Evolutionary conservation across 2,329 filamentous ascomycete species (phyloP).

Genomic region (Exophiala xenobiotica): DNA sequence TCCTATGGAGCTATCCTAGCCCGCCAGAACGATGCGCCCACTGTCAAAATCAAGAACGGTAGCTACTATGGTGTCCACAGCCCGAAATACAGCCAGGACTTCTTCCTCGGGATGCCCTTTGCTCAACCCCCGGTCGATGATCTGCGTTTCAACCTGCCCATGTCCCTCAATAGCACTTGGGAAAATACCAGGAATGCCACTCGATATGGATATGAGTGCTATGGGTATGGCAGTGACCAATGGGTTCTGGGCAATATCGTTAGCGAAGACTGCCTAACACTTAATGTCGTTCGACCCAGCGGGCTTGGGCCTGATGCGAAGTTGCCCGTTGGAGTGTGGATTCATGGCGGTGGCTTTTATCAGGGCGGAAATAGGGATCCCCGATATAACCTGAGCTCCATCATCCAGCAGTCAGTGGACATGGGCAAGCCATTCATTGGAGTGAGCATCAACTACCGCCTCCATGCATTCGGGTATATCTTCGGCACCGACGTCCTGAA

Average conservation of each 20-base stretch:
- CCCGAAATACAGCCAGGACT: slow-evolving; percentile 48
- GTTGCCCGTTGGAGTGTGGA: slow-evolving; percentile 61
- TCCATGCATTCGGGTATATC: slow-evolving; percentile 55
- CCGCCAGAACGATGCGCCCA: slow-evolving; percentile 9
- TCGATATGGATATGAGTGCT: slow-evolving; percentile 48
- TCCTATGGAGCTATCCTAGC: not conserved
- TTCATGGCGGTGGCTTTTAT: slow-evolving; percentile 58
- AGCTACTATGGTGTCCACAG: slow-evolving; percentile 48
- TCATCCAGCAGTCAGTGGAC: slow-evolving; percentile 55
- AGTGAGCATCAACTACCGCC: slow-evolving; percentile 56
- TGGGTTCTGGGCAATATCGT: slow-evolving; percentile 29
- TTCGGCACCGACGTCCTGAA: slow-evolving; percentile 35
- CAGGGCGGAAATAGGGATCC: slow-evolving; percentile 52
- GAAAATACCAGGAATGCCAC: slow-evolving; percentile 43
- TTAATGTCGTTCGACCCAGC: slow-evolving; percentile 55
- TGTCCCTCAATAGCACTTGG: slow-evolving; percentile 51
- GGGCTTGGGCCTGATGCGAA: slow-evolving; percentile 39
- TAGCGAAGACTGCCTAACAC: slow-evolving; percentile 50
- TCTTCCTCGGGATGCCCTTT: slow-evolving; percentile 38
- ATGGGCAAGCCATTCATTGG: slow-evolving; percentile 56
- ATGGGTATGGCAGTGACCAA: slow-evolving; percentile 48
- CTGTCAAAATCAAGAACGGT: slow-evolving; percentile 40
- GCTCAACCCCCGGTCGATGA: slow-evolving; percentile 44
- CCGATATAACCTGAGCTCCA: slow-evolving; percentile 63
- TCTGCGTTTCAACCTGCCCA: slow-evolving; percentile 55